Evolutionary conservation across 2,329 filamentous ascomycete genomes (phyloP).

Genomic region (Erysiphe neolycopersici): DNA sequence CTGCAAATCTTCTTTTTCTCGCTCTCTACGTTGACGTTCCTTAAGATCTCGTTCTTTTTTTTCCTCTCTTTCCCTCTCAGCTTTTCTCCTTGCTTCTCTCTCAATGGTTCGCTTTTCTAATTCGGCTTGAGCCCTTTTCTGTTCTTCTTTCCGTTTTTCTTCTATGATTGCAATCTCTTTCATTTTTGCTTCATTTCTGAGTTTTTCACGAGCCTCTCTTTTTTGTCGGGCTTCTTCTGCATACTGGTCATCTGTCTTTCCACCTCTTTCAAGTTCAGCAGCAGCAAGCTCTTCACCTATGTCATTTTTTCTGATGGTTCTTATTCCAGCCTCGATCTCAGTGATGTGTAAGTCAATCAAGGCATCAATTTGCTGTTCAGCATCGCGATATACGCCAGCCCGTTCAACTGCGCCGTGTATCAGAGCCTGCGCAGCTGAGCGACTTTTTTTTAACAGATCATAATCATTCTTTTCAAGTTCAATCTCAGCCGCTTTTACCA

Average conservation of each 20-base stretch:
- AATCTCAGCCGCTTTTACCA: constrained; percentile 41
- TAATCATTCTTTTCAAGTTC: constrained; percentile 52
- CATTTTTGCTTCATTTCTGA: constrained; percentile 30
- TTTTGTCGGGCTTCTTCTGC: constrained; percentile 35
- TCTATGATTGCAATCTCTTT: constrained; percentile 31
- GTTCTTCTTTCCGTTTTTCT: constrained; percentile 30
- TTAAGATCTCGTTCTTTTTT: constrained; percentile 5
- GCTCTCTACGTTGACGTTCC: constrained; percentile 8
- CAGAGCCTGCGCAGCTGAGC: constrained; percentile 44
- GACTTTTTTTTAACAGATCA: constrained; percentile 45
- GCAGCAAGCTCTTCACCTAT: constrained; percentile 42
- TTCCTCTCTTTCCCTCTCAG: constrained; percentile 9
- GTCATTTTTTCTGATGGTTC: constrained; percentile 37
- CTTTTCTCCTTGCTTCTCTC: constrained; percentile 15
- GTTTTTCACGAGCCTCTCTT: constrained; percentile 30
- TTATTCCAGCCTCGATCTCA: constrained; percentile 41
- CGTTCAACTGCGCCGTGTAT: constrained; percentile 57
- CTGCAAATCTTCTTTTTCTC: constrained; percentile 3
- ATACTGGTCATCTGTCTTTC: constrained; percentile 51
- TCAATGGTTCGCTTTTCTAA: constrained; percentile 20
- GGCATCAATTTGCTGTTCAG: constrained; percentile 36
- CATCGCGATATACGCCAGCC: constrained; percentile 47
- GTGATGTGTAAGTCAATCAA: constrained; percentile 35
- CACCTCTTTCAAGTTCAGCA: constrained; percentile 34
- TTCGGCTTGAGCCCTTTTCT: constrained; percentile 22